A percentile compares a stretch with the other conserved stretches of the same genome.
These are phyloP conservation scores for Aciculosporium take DNA, from an alignment of 2,329 filamentous ascomycete genomes.

Conservation along the genomic window DNA sequence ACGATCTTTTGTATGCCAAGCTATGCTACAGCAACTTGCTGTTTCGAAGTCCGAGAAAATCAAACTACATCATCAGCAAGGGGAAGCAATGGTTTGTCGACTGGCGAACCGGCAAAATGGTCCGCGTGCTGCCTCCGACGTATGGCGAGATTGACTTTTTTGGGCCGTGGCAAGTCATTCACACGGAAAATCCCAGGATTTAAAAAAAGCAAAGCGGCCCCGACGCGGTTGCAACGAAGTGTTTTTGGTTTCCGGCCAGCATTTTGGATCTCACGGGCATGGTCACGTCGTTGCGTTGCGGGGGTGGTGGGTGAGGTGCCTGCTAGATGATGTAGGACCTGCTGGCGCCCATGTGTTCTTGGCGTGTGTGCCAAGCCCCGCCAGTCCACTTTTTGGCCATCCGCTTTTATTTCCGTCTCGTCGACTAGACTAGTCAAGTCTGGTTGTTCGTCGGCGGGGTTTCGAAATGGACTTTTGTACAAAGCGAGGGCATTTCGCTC, in stretches of 20 bases:
- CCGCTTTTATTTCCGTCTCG: too few species aligned
- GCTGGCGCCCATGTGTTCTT: too few species aligned
- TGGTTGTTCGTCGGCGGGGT: too few species aligned
- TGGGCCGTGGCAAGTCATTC: conserved; percentile 35
- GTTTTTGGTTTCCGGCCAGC: not conserved
- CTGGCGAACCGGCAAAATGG: conserved; percentile 42
- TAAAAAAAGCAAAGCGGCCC: conserved; percentile 15
- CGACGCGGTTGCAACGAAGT: not conserved
- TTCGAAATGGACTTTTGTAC: too few species aligned
- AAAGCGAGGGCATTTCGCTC: too few species aligned
- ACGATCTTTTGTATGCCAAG: conserved; percentile 46
- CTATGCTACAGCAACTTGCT: conserved; percentile 45
- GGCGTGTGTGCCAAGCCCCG: too few species aligned
- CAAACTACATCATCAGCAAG: conserved; percentile 40
- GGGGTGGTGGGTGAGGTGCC: too few species aligned
- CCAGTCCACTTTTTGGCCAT: too few species aligned
- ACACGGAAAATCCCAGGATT: conserved; percentile 33
- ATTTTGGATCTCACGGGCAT: not conserved
- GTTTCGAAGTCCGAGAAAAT: conserved; percentile 42
- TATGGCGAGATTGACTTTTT: conserved; percentile 38
- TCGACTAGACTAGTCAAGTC: too few species aligned
- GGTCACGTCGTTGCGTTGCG: too few species aligned
- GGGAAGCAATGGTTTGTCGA: conserved; percentile 46
- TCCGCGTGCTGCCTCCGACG: conserved; percentile 36
- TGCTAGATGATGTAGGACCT: too few species aligned